Evolutionary conservation across 352 stramenopile genomes (phyloP), one percentile per base, ranked within the genome.

Genomic region (Pythium aristosporum): DNA sequence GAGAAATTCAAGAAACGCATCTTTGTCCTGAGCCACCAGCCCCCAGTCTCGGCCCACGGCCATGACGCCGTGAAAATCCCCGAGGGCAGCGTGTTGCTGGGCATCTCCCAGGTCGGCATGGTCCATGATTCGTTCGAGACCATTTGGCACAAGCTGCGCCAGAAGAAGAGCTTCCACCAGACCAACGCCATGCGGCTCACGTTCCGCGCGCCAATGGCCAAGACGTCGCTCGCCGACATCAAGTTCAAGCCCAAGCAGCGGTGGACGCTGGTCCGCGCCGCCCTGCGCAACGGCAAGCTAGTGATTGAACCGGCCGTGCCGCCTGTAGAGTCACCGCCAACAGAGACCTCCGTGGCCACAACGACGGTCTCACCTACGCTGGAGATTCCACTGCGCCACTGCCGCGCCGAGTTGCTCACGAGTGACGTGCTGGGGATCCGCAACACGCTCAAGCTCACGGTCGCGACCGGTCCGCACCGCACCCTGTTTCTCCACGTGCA

Each of bases 1-100:
- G 78, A 88, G 51, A 80, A 77, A 16, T 65, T 82, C 54, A 80
- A 82, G 49, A 88, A 88, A 52, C 78, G 78, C 28, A 77, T 88
- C 18, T 77, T 88, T 32, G 75, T 88, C 10, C 39, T 91, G 57
- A 91, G 70, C 28, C 82, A 91, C 37, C 18, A 74, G 15, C 65
- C 70, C 2, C 30, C 52, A 10, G 30, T 9, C 16, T 20, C 9
- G 50, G 13, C 42, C 9, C 25, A 30, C 25, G 25, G 25, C 5
- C 25, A 30, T 30, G 51, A 47, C 0, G 36, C 25, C 1, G 3
- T 47, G 12, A 67, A 60, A 23, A 78, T 91, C 7, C 82, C 82
- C 37, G 59, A 69, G 36, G 82, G 79, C 12, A 91, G 82, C 30
- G 78, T 87, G 1, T 53, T 91, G 15, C 67, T 89, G 7, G 77